A percentile compares a stretch with the other conserved stretches of the same genome.
These are phyloP conservation scores for Alloascoidea africana DNA, from an alignment of 805 yeast genomes.

Conservation along the genomic window DNA sequence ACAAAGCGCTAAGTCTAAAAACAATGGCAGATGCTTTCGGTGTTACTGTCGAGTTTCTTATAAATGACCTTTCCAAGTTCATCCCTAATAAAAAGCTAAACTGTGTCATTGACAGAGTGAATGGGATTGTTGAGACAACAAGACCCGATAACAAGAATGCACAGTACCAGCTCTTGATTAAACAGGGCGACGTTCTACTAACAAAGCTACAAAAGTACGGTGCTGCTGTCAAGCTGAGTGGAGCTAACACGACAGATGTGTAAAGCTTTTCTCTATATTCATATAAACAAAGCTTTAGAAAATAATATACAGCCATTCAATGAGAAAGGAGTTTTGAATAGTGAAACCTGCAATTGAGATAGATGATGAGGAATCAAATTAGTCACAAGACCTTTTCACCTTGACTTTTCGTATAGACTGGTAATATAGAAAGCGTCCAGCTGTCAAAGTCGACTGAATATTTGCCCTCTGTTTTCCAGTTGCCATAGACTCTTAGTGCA, in stretches of 20 bases:
- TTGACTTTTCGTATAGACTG: too few species aligned
- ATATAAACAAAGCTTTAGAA: too few species aligned
- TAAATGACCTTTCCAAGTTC: conserved; percentile 73
- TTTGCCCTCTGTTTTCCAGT: too few species aligned
- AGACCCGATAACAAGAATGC: conserved; percentile 93
- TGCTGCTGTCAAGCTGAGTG: conserved; percentile 91
- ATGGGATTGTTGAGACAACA: conserved; percentile 89
- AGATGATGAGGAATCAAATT: too few species aligned
- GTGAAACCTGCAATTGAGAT: too few species aligned
- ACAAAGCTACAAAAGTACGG: conserved; percentile 94
- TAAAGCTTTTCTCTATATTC: too few species aligned
- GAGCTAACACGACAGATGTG: conserved; percentile 54
- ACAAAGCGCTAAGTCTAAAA: conserved; percentile 75
- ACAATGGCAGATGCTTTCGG: conserved; percentile 94
- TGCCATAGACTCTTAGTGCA: too few species aligned
- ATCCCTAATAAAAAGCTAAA: conserved; percentile 88
- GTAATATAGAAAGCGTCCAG: too few species aligned
- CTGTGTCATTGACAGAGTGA: conserved; percentile 91
- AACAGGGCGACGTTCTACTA: conserved; percentile 83
- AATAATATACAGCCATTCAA: too few species aligned
- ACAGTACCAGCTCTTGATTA: conserved; percentile 77
- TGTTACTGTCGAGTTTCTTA: conserved; percentile 77
- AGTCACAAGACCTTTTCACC: too few species aligned
- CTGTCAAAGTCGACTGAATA: too few species aligned
- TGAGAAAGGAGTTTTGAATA: too few species aligned